These are phyloP conservation scores for Metarhizium anisopliae DNA, from an alignment of 2,329 filamentous ascomycete genomes.

Conservation along the genomic window DNA sequence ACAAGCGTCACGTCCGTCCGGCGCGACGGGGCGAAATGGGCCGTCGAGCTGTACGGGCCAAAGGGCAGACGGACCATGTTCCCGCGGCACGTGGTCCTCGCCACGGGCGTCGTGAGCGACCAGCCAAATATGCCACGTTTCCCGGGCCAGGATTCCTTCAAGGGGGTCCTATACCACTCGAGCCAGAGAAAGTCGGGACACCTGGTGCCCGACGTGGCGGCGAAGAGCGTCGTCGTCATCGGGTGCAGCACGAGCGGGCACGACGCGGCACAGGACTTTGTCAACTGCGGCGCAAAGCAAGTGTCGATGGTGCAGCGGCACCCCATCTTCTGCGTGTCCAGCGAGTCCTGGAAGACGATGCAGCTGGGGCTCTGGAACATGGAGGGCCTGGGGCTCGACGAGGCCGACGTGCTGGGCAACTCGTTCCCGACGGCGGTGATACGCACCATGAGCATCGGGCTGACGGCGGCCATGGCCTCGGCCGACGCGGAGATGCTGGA, in stretches of 20 bases:
- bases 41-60: neutral
- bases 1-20: neutral
- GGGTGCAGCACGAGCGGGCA: conserved; percentile 40
- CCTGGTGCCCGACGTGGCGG: conserved; percentile 11
- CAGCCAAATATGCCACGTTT: neutral
- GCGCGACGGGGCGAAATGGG: neutral
- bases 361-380: conserved; percentile 28
- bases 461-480: conserved; percentile 31
- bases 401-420: conserved; percentile 38
- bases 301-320: conserved; percentile 46
- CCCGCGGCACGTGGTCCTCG: neutral
- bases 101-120: neutral
- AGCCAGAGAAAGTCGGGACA: neutral
- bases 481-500: neutral
- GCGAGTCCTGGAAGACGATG: conserved; percentile 29
- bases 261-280: conserved; percentile 41
- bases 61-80: neutral
- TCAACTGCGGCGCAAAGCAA: conserved; percentile 33
- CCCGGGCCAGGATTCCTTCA: neutral
- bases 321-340: conserved; percentile 37
- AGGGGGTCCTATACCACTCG: neutral
- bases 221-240: conserved; percentile 37
- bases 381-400: conserved; percentile 34
- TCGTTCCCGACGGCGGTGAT: conserved; percentile 30
- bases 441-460: conserved; percentile 24